Evolutionary conservation across 169 alveolate genomes (phyloP).

Genomic region (Blepharisma undulans): DNA sequence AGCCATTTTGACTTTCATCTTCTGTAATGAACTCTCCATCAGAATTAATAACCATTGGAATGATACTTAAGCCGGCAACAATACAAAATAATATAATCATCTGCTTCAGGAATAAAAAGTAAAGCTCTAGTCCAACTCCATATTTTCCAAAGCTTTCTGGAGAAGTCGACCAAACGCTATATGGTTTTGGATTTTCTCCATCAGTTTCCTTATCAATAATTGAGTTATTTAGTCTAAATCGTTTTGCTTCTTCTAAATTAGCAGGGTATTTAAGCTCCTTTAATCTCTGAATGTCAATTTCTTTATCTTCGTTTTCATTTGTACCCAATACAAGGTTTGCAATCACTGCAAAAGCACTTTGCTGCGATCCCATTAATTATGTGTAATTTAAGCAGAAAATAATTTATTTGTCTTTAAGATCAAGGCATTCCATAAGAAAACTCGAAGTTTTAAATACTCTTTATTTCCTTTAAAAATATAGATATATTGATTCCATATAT

Average conservation of each 20-base stretch:
- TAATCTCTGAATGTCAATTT: background rate
- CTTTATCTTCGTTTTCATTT: background rate
- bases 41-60: background rate
- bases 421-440: background rate
- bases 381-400: background rate
- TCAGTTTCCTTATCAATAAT: background rate
- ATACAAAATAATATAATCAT: background rate
- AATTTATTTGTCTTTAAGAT: too few relatives aligned
- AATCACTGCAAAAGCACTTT: background rate
- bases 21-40: background rate
- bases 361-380: background rate
- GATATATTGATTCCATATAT: background rate
- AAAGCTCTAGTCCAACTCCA: slow-evolving; percentile 50
- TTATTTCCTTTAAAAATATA: too few relatives aligned
- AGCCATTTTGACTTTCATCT: background rate
- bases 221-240: background rate
- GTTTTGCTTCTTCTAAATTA: background rate
- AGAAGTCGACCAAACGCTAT: background rate
- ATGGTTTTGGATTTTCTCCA: background rate
- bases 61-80: background rate
- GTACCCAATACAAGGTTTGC: background rate
- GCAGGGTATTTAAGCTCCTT: background rate
- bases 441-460: background rate
- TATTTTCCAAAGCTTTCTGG: slow-evolving; percentile 25
- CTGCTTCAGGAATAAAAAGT: slow-evolving; percentile 38